phyloP scores from a whole-genome alignment of 352 stramenopile genomes.

The Thalassiosira hispida region DNA sequence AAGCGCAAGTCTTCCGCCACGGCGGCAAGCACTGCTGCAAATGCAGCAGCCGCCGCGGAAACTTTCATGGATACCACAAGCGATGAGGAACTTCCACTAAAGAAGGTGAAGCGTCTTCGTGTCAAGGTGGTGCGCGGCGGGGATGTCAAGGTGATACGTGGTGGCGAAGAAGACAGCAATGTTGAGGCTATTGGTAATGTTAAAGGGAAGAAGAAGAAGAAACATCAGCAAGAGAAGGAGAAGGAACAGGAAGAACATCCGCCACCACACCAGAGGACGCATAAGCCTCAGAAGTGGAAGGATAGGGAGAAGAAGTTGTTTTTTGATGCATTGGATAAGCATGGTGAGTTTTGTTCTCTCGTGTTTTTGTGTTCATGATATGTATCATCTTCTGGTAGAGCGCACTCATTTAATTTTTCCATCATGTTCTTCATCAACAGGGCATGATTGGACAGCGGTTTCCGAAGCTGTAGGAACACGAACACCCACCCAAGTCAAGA shows the following conservation, averaged over 20 bases:
- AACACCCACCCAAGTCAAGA: constrained; percentile 79
- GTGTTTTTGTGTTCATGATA: too few species aligned
- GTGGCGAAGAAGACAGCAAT: constrained; percentile 1
- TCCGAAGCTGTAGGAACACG: constrained; percentile 73
- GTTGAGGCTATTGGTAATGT: not conserved
- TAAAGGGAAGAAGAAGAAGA: constrained; percentile 6
- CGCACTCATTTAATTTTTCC: constrained; percentile 3
- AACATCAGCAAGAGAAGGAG: too few species aligned
- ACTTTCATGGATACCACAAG: not conserved
- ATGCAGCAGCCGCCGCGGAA: not conserved
- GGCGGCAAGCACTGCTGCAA: not conserved
- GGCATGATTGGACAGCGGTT: constrained; percentile 70
- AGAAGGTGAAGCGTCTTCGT: too few species aligned
- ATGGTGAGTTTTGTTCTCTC: constrained; percentile 56
- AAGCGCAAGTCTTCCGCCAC: constrained; percentile 40
- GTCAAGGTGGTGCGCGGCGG: too few species aligned
- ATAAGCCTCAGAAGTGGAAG: constrained; percentile 81
- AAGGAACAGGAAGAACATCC: constrained; percentile 34
- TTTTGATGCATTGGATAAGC: constrained; percentile 72
- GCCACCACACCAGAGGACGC: not conserved
- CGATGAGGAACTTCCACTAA: too few species aligned
- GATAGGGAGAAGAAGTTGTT: constrained; percentile 80
- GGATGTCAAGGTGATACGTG: too few species aligned
- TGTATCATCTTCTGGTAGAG: not conserved
- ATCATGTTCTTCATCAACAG: constrained; percentile 16